Evolutionary conservation across 2,329 filamentous ascomycete species (phyloP).

Genomic region (Pseudogymnoascus verrucosus): DNA sequence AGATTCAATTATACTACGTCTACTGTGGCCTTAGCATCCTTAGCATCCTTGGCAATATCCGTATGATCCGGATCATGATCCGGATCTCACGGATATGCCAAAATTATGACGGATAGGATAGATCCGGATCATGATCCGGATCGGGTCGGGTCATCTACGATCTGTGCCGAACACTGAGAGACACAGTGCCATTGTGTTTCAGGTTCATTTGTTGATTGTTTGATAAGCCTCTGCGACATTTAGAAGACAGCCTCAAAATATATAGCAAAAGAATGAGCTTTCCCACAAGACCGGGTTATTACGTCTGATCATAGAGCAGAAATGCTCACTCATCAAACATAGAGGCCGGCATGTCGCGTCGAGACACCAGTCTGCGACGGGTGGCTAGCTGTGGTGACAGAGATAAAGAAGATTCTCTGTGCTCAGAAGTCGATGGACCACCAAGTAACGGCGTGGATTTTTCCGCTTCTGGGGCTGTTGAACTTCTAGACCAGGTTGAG

Average conservation of each 20-base stretch:
- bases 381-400: neutral
- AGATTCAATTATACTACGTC: no score
- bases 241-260: neutral
- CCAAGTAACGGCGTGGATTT: neutral
- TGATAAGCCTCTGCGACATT: neutral
- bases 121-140: no score
- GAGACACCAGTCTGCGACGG: neutral
- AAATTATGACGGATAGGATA: no score
- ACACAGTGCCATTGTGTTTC: neutral
- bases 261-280: neutral
- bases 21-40: no score
- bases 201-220: neutral
- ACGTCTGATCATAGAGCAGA: neutral
- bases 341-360: neutral
- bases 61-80: no score
- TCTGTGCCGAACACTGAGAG: no score
- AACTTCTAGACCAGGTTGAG: neutral
- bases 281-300: neutral
- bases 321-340: neutral
- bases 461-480: neutral
- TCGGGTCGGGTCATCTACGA: no score
- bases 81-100: no score
- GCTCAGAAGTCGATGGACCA: neutral
- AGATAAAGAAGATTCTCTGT: neutral
- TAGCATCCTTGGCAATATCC: no score